Conservation (phyloP, 1,139 yeast species). For the Debaryomycetaceae sp. region DNA sequence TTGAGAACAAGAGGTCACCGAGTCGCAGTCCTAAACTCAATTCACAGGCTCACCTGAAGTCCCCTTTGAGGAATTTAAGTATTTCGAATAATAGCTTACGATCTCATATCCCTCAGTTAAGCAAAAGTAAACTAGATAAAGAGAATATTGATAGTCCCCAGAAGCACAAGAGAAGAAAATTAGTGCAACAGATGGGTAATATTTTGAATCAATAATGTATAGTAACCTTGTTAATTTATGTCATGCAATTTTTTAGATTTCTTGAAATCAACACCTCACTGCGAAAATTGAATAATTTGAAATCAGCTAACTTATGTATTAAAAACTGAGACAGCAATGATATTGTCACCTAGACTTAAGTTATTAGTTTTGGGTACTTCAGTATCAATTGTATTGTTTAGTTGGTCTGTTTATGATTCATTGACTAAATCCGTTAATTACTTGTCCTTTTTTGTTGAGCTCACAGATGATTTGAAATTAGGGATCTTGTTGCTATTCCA, state of each 20-base stretch:
- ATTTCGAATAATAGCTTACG: background rate
- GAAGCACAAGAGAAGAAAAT: slow-evolving; percentile 13
- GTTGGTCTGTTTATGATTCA: slow-evolving; percentile 27
- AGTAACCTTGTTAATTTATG: slow-evolving; percentile 2
- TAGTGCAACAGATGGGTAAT: slow-evolving; percentile 9
- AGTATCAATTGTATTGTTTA: slow-evolving; percentile 21
- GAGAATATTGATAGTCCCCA: slow-evolving; percentile 11
- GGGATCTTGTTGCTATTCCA: slow-evolving; percentile 31
- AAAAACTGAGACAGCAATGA: slow-evolving; percentile 4
- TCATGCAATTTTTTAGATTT: too few species aligned
- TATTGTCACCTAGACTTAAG: slow-evolving; percentile 7
- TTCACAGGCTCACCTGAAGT: slow-evolving; percentile 1
- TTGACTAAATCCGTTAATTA: slow-evolving; percentile 23
- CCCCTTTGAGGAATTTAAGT: slow-evolving; percentile 1
- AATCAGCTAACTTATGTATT: slow-evolving; percentile 1
- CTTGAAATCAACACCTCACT: background rate
- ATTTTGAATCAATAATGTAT: slow-evolving; percentile 5
- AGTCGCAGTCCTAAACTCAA: background rate
- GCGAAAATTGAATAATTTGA: background rate
- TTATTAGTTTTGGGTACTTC: slow-evolving; percentile 26
- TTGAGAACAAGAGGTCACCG: slow-evolving; percentile 1
- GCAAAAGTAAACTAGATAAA: slow-evolving; percentile 5
- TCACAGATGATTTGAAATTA: slow-evolving; percentile 35
- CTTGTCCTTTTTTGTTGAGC: slow-evolving; percentile 26
- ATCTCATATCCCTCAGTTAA: slow-evolving; percentile 10